phyloP scores from a whole-genome alignment of 495 filamentous ascomycete species.

The Lichina pygmaea region DNA sequence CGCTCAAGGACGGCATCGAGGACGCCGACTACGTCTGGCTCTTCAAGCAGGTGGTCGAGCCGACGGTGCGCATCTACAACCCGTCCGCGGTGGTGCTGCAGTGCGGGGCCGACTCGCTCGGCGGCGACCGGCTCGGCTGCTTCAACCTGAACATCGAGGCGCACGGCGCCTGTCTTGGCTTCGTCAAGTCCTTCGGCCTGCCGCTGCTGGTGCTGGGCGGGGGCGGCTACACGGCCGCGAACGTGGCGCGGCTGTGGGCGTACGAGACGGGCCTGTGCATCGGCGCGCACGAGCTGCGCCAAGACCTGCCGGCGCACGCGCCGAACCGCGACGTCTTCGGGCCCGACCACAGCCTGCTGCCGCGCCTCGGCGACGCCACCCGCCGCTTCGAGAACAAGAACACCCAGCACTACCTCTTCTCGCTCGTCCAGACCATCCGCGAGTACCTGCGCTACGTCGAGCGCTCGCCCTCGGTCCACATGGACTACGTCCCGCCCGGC shows the following conservation, averaged over 20 bases:
- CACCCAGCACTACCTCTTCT: constrained; percentile 40
- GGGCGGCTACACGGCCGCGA: constrained; percentile 91
- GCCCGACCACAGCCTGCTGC: constrained; percentile 53
- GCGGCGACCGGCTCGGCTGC: constrained; percentile 73
- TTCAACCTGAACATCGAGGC: constrained; percentile 93
- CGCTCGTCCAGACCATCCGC: constrained; percentile 42
- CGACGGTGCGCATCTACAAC: constrained; percentile 45
- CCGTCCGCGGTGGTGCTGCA: constrained; percentile 82
- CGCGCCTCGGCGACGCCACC: constrained; percentile 36
- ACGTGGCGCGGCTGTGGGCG: constrained; percentile 87
- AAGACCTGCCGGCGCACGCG: constrained; percentile 40
- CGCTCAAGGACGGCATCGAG: constrained; percentile 57
- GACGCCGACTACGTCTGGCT: constrained; percentile 72
- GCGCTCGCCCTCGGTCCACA: constrained; percentile 66
- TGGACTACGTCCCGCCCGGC: constrained; percentile 55
- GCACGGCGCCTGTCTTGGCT: constrained; percentile 75
- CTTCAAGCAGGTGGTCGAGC: constrained; percentile 55
- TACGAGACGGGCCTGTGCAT: constrained; percentile 85
- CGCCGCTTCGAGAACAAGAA: constrained; percentile 54
- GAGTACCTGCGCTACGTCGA: constrained; percentile 73
- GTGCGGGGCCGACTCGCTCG: constrained; percentile 87
- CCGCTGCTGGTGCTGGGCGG: constrained; percentile 80
- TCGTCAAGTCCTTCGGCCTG: constrained; percentile 46
- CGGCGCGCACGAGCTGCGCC: constrained; percentile 45
- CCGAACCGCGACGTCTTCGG: constrained; percentile 60